Evolutionary conservation across 2,329 filamentous ascomycete genomes (phyloP).

Genomic region (Lecanosticta acicola): DNA sequence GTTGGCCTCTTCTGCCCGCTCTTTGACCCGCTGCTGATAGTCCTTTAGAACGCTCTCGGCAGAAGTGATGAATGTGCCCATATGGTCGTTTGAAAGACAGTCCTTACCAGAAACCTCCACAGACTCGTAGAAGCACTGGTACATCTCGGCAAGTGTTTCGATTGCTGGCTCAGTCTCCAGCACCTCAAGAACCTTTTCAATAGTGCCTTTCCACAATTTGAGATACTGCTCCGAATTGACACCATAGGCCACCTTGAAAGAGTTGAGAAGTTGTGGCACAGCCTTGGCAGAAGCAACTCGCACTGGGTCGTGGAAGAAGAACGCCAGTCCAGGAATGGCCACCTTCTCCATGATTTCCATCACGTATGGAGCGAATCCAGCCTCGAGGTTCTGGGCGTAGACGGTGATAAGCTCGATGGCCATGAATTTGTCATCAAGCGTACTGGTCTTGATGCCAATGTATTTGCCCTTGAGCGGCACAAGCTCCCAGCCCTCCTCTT

Average conservation of each 20-base stretch:
- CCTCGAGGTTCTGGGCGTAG: conserved; percentile 93
- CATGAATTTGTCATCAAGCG: conserved; percentile 97
- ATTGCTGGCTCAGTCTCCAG: conserved; percentile 90
- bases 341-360: conserved; percentile 94
- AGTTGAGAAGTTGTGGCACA: conserved; percentile 85
- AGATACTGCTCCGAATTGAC: conserved; percentile 70
- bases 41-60: conserved; percentile 83
- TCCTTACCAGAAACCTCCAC: conserved; percentile 88
- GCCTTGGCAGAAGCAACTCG: conserved; percentile 91
- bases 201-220: conserved; percentile 77
- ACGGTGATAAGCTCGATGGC: conserved; percentile 98
- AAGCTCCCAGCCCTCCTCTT: conserved; percentile 95
- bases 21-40: conserved; percentile 80
- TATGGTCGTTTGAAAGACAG: conserved; percentile 70
- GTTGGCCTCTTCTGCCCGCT: conserved; percentile 75
- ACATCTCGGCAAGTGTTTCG: conserved; percentile 96
- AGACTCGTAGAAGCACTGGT: conserved; percentile 98
- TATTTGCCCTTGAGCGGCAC: conserved; percentile 96
- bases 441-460: conserved; percentile 95
- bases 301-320: conserved; percentile 99
- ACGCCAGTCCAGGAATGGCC: conserved; percentile 83
- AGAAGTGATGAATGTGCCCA: conserved; percentile 80
- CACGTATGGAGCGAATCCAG: conserved; percentile 84
- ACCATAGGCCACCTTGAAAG: conserved; percentile 89
- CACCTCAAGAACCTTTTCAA: conserved; percentile 88